Conservation (phyloP, 768 basidiomycete species). For the Mycena albidolilacea region DNA sequence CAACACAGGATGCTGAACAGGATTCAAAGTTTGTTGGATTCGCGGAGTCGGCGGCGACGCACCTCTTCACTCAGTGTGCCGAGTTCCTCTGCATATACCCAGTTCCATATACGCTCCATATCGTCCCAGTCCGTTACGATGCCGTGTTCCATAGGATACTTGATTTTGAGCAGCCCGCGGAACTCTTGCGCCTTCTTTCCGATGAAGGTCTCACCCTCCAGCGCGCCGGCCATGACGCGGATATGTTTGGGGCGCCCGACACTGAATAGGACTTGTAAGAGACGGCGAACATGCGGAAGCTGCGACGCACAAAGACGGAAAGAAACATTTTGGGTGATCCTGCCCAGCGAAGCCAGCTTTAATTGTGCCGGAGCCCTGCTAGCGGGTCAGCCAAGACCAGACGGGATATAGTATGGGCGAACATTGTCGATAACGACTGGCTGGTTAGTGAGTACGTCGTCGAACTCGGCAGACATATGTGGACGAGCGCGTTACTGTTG, state of each 20-base stretch:
- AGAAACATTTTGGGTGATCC: conserved; percentile 99
- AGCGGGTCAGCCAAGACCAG: conserved; percentile 45
- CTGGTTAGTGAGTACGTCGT: conserved; percentile 97
- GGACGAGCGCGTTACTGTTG: no score
- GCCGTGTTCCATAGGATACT: conserved; percentile 99
- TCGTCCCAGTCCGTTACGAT: conserved; percentile 99
- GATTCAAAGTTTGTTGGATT: conserved; percentile 3
- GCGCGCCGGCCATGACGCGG: conserved; percentile 96
- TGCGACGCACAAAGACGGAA: conserved; percentile 93
- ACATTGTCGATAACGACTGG: conserved; percentile 99
- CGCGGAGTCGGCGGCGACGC: conserved; percentile 31
- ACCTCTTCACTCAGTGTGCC: conserved; percentile 98
- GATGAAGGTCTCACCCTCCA: conserved; percentile 97
- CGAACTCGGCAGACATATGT: conserved; percentile 87
- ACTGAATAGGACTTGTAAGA: conserved; percentile 58
- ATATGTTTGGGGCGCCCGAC: conserved; percentile 98
- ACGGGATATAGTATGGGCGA: conserved; percentile 48
- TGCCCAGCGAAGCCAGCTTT: conserved; percentile 99
- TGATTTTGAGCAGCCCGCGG: conserved; percentile 95
- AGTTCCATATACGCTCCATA: conserved; percentile 99
- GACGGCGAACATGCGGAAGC: conserved; percentile 45
- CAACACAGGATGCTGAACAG: conserved; percentile 90
- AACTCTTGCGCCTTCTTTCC: conserved; percentile 96
- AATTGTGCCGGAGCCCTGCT: conserved; percentile 96
- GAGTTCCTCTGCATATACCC: conserved; percentile 96